Evolutionary conservation across 148 eudicot species (phyloP).

Genomic region (Limonium bicolor): DNA sequence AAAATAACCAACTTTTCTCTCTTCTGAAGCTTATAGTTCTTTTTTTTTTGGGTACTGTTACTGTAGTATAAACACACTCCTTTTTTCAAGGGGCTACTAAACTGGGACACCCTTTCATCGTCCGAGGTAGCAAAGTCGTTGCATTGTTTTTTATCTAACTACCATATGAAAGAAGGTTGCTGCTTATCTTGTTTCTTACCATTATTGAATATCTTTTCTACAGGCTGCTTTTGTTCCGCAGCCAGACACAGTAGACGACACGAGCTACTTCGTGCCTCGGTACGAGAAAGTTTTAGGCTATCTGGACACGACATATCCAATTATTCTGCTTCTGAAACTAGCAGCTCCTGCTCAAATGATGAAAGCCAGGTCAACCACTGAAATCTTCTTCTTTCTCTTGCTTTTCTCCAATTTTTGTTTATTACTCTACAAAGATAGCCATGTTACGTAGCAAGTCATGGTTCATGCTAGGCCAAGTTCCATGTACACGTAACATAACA

Average conservation of each 20-base stretch:
- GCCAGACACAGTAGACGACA: slow-evolving; percentile 43
- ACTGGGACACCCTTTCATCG: slow-evolving; percentile 52
- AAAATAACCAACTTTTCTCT: background rate
- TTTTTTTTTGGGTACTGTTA: slow-evolving; percentile 2
- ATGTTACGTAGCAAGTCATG: too few species aligned
- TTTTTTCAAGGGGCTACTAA: slow-evolving; percentile 40
- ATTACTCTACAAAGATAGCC: background rate
- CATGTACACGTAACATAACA: background rate
- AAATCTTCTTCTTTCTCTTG: background rate
- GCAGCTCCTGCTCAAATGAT: slow-evolving; percentile 20
- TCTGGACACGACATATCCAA: slow-evolving; percentile 15
- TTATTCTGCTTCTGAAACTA: slow-evolving; percentile 30
- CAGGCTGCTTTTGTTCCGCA: slow-evolving; percentile 67
- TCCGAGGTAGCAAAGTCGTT: slow-evolving; percentile 27
- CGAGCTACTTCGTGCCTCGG: slow-evolving; percentile 55
- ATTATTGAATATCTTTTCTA: background rate
- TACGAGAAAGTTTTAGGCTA: slow-evolving; percentile 21
- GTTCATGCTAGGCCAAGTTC: too few species aligned
- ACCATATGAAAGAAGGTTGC: too few species aligned
- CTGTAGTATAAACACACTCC: slow-evolving; percentile 57
- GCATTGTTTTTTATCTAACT: background rate
- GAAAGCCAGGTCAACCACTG: slow-evolving; percentile 24
- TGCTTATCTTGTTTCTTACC: slow-evolving; percentile 1
- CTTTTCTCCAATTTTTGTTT: background rate
- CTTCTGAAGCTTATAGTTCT: background rate